Evolutionary conservation across 139 green algal genomes (phyloP).

Genomic region (Choricystis sp.): DNA sequence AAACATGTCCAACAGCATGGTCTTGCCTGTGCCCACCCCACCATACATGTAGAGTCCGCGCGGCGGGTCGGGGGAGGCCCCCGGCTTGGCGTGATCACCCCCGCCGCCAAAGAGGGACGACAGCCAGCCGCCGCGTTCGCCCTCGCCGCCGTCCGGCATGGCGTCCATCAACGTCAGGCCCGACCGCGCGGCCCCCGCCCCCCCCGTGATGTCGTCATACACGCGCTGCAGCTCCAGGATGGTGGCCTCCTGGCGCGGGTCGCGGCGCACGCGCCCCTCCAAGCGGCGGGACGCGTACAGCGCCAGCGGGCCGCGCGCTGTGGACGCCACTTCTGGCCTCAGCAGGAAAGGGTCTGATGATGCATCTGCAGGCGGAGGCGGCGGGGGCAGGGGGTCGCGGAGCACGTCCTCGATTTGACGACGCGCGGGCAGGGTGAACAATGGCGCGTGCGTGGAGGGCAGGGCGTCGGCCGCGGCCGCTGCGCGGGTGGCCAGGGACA

Average conservation of each 20-base stretch:
- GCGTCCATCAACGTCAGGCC: slow-evolving; percentile 38
- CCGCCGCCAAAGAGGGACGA: slow-evolving; percentile 13
- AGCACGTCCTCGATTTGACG: too few species aligned
- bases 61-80: neutral
- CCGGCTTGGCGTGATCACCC: neutral
- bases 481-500: too few species aligned
- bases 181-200: neutral
- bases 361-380: too few species aligned
- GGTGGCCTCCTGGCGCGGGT: slow-evolving; percentile 54
- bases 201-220: slow-evolving; percentile 26
- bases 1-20: slow-evolving; percentile 97
- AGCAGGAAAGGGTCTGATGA: slow-evolving; percentile 11
- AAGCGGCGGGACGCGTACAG: slow-evolving; percentile 27
- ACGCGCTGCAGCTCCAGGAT: slow-evolving; percentile 44
- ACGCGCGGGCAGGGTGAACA: too few species aligned
- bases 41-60: slow-evolving; percentile 81
- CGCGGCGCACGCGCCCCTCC: slow-evolving; percentile 30
- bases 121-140: slow-evolving; percentile 5
- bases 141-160: slow-evolving; percentile 1
- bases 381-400: too few species aligned
- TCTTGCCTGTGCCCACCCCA: slow-evolving; percentile 88
- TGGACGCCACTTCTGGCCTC: neutral
- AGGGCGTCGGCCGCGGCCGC: too few species aligned
- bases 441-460: too few species aligned
- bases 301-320: slow-evolving; percentile 30